A percentile compares a stretch with the other conserved stretches of the same genome.
Evolutionary conservation across 148 eudicot species (phyloP).

Genomic region (Agrostemma githago): DNA sequence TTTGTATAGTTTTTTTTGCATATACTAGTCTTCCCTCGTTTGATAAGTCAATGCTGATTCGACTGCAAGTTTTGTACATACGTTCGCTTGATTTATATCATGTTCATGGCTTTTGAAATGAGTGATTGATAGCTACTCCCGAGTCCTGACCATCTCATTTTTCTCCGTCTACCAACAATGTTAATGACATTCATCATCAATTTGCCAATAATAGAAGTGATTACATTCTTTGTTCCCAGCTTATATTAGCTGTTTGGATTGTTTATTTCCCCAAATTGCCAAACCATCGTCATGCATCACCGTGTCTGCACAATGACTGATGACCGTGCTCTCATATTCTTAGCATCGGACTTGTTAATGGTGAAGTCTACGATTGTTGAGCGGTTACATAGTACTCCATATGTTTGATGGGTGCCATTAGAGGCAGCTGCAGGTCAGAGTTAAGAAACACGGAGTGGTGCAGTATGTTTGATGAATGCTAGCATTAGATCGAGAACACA

Average conservation of each 20-base stretch:
- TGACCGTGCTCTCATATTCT: no score
- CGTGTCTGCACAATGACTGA: no score
- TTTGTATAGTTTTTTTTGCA: slow-evolving; percentile 20
- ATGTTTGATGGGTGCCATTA: neutral
- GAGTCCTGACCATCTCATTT: neutral
- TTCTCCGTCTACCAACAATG: neutral
- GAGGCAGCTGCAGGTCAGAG: neutral
- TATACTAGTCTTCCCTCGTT: neutral
- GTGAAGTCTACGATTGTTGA: no score
- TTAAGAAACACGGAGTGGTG: no score
- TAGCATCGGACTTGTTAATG: no score
- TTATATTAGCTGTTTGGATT: neutral
- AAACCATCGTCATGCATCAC: no score
- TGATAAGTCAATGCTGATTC: slow-evolving; percentile 4
- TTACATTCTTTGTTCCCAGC: neutral
- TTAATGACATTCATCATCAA: neutral
- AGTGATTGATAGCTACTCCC: neutral
- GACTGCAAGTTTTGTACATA: slow-evolving; percentile 14
- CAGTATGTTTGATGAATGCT: no score
- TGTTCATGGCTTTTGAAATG: neutral
- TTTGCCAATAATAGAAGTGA: neutral
- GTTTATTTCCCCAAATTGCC: neutral
- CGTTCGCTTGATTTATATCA: slow-evolving; percentile 6
- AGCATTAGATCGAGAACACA: no score
- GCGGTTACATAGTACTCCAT: neutral